Conservation (phyloP, 768 basidiomycete species). For the Terana coerulea region DNA sequence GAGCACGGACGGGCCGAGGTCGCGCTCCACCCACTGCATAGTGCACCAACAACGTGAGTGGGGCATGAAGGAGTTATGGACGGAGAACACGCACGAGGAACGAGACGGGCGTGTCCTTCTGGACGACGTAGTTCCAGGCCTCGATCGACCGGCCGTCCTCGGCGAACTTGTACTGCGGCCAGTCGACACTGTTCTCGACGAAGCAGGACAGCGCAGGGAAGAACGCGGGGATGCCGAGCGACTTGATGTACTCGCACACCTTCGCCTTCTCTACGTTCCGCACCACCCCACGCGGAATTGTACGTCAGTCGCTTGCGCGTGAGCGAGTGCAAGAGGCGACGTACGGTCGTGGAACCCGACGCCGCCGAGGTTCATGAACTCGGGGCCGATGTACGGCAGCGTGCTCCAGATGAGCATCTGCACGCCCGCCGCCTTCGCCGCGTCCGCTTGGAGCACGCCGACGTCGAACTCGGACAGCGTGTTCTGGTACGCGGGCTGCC, state of each 20-base stretch:
- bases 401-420: not conserved
- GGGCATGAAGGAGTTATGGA: not conserved
- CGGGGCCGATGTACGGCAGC: not conserved
- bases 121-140: not conserved
- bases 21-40: not conserved
- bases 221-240: not conserved
- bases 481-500: not conserved
- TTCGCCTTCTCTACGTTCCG: not conserved
- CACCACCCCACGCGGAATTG: no score
- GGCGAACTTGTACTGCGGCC: not conserved
- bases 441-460: not conserved
- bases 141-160: not conserved
- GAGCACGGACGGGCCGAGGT: not conserved
- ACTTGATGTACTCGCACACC: not conserved
- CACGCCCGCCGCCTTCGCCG: not conserved
- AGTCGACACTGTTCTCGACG: not conserved
- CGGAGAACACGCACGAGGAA: not conserved
- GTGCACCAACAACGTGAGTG: not conserved
- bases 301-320: not conserved
- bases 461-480: not conserved
- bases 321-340: not conserved
- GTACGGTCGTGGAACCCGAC: not conserved
- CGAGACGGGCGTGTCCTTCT: not conserved
- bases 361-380: not conserved
- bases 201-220: not conserved